Conservation (phyloP, 1,284 basidiomycete genomes). For the Papiliotrema laurentii region DNA sequence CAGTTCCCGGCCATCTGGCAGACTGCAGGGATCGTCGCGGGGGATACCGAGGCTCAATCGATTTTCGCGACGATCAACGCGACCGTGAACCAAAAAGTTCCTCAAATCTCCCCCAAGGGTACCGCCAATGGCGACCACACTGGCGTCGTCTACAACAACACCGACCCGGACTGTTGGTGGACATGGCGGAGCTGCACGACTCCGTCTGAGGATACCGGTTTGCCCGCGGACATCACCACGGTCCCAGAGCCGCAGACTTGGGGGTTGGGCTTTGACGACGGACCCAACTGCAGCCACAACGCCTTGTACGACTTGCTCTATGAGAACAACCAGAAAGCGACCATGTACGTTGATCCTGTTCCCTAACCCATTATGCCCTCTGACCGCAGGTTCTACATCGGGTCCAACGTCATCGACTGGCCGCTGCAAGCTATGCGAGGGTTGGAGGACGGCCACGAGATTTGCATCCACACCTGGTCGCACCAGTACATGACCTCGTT, state of each 20-base stretch:
- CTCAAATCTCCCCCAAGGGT: conserved; percentile 41
- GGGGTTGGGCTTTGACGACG: conserved; percentile 54
- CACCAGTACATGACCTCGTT: conserved; percentile 53
- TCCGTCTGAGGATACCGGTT: neutral
- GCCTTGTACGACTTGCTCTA: conserved; percentile 53
- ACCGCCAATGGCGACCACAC: conserved; percentile 35
- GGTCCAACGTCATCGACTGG: conserved; percentile 55
- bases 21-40: conserved; percentile 41
- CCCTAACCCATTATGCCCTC: neutral
- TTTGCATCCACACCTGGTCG: conserved; percentile 51
- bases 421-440: conserved; percentile 54
- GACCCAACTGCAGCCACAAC: conserved; percentile 52
- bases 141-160: conserved; percentile 26
- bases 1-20: conserved; percentile 46
- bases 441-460: conserved; percentile 48
- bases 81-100: conserved; percentile 35
- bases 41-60: conserved; percentile 43
- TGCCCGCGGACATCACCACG: conserved; percentile 42
- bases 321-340: conserved; percentile 52
- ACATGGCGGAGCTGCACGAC: conserved; percentile 19
- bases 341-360: conserved; percentile 36
- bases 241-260: conserved; percentile 52
- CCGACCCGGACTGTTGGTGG: conserved; percentile 50
- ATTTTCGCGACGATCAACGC: conserved; percentile 41
- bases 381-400: conserved; percentile 44